These are phyloP conservation scores for Cladobotryum protrusum DNA, from an alignment of 2,329 filamentous ascomycete species.

Conservation along the genomic window DNA sequence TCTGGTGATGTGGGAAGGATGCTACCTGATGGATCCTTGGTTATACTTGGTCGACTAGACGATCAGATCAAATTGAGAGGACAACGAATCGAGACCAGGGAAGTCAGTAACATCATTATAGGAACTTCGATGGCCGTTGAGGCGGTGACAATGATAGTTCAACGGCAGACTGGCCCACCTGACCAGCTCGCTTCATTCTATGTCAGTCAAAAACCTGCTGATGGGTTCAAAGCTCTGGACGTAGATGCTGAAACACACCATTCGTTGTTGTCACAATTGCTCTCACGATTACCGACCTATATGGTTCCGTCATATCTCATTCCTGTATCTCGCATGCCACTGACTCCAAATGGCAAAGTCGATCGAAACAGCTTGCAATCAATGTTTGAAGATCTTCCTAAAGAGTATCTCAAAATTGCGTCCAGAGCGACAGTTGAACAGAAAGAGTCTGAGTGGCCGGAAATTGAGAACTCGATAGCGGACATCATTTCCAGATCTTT, in stretches of 20 bases:
- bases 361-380: conserved; percentile 51
- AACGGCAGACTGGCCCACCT: conserved; percentile 28
- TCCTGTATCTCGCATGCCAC: conserved; percentile 61
- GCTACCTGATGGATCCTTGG: conserved; percentile 67
- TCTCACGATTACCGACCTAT: conserved; percentile 58
- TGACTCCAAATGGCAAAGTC: conserved; percentile 69
- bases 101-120: conserved; percentile 62
- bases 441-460: conserved; percentile 41
- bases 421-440: conserved; percentile 23
- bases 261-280: conserved; percentile 49
- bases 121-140: conserved; percentile 47
- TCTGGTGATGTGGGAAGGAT: conserved; percentile 79
- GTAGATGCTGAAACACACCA: conserved; percentile 30
- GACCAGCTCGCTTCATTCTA: conserved; percentile 65
- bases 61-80: conserved; percentile 79
- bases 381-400: conserved; percentile 41
- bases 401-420: conserved; percentile 36
- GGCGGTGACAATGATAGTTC: conserved; percentile 57
- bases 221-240: conserved; percentile 32
- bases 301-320: conserved; percentile 75
- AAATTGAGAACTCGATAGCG: conserved; percentile 51
- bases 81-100: conserved; percentile 70
- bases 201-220: conserved; percentile 36
- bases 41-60: conserved; percentile 68
- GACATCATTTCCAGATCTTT: conserved; percentile 47